Percentiles rank a stretch among this genome's conserved stretches.
These are phyloP conservation scores for Pyricularia pennisetigena DNA, from an alignment of 2,329 filamentous ascomycete species.

Conservation along the genomic window DNA sequence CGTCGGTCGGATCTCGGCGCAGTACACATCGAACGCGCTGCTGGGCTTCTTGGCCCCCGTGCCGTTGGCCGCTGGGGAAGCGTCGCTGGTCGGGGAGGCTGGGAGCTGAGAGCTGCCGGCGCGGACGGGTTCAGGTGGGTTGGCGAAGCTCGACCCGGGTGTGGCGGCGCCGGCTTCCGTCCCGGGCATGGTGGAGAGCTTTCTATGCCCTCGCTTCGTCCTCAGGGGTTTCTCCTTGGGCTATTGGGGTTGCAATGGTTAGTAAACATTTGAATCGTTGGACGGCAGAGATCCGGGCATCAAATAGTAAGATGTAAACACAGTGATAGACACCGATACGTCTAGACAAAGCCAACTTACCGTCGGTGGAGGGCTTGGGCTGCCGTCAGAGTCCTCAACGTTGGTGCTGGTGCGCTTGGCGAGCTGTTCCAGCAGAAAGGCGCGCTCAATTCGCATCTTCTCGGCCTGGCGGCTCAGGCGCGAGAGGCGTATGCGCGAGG, in stretches of 20 bases:
- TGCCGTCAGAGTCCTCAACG: constrained; percentile 70
- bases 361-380: constrained; percentile 69
- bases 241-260: constrained; percentile 27
- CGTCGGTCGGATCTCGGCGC: constrained; percentile 34
- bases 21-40: constrained; percentile 46
- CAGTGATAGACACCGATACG: background rate
- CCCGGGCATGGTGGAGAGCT: constrained; percentile 40
- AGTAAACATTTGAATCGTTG: constrained; percentile 1
- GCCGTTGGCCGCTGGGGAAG: constrained; percentile 38
- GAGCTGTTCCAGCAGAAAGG: constrained; percentile 64
- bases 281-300: constrained; percentile 3
- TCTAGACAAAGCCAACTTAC: constrained; percentile 33
- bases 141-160: constrained; percentile 32
- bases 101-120: constrained; percentile 26
- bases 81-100: constrained; percentile 35
- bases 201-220: constrained; percentile 62
- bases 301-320: background rate
- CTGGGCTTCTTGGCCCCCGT: constrained; percentile 30
- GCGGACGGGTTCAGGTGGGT: constrained; percentile 26
- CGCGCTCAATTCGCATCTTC: constrained; percentile 82
- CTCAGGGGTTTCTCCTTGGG: constrained; percentile 71
- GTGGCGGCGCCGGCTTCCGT: constrained; percentile 24
- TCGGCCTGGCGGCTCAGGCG: constrained; percentile 79
- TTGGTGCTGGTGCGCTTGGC: constrained; percentile 64
- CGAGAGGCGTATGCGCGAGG: constrained; percentile 66